phyloP scores from a whole-genome alignment of 75 land plant genomes.

The Selaginella moellendorffii region DNA sequence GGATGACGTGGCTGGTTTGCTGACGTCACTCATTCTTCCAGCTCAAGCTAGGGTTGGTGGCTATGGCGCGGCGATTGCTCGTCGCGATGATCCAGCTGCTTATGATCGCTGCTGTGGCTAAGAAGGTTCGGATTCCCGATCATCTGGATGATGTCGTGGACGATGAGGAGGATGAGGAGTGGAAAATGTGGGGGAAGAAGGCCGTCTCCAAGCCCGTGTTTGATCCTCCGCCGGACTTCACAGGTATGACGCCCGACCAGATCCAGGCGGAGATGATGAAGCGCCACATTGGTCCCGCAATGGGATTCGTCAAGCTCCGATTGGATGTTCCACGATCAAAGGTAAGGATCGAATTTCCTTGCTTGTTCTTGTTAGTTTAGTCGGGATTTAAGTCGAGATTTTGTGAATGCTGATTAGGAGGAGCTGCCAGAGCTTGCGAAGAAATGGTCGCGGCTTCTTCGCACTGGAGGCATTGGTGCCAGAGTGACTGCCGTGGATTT shows the following conservation, averaged over 20 bases:
- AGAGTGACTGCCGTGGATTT: conserved; percentile 70
- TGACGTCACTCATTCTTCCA: too few species aligned
- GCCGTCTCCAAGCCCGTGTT: conserved; percentile 13
- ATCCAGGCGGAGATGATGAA: conserved; percentile 74
- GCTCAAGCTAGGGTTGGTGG: too few species aligned
- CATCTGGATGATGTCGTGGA: conserved; percentile 90
- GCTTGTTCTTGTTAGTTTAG: neutral
- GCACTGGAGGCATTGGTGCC: conserved; percentile 55
- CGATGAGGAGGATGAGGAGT: conserved; percentile 91
- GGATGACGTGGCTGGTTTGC: too few species aligned
- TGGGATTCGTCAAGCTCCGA: conserved; percentile 88
- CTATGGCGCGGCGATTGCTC: too few species aligned
- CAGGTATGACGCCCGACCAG: conserved; percentile 26
- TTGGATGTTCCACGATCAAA: conserved; percentile 33
- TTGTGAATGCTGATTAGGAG: conserved; percentile 28
- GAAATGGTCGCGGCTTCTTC: conserved; percentile 63
- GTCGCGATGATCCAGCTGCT: too few species aligned
- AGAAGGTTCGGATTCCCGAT: conserved; percentile 58
- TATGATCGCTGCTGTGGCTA: conserved; percentile 12
- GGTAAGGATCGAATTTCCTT: conserved; percentile 20
- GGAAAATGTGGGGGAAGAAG: conserved; percentile 85
- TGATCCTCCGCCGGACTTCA: conserved; percentile 45
- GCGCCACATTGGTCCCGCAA: conserved; percentile 52
- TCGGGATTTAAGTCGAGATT: neutral
- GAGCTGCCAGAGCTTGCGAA: conserved; percentile 45